These are phyloP conservation scores for Candida freyschussii DNA, from an alignment of 1,139 yeast genomes.

Conservation along the genomic window DNA sequence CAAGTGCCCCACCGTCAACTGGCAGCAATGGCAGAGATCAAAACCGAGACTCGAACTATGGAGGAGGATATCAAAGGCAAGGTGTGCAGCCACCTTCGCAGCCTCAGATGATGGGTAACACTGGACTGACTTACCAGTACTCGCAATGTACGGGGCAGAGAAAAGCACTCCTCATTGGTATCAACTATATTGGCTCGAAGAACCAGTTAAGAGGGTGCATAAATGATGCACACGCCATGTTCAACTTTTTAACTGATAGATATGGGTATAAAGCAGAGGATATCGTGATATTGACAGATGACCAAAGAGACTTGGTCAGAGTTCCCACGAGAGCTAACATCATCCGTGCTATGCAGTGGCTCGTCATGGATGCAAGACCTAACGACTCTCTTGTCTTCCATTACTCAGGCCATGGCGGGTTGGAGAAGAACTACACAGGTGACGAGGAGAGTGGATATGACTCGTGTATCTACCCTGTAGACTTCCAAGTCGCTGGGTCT, in stretches of 20 bases:
- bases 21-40: background rate
- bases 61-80: conserved; percentile 4
- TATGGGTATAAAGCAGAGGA: conserved; percentile 72
- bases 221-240: conserved; percentile 71
- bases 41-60: background rate
- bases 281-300: conserved; percentile 84
- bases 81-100: conserved; percentile 28
- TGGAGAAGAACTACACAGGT: conserved; percentile 72
- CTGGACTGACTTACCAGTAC: conserved; percentile 47
- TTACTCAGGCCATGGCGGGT: conserved; percentile 93
- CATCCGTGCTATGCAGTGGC: conserved; percentile 87
- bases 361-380: conserved; percentile 75
- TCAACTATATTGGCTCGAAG: conserved; percentile 72
- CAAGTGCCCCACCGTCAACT: conserved; percentile 1
- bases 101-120: conserved; percentile 32
- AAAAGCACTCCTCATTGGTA: conserved; percentile 83
- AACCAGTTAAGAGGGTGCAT: conserved; percentile 81
- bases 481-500: conserved; percentile 69
- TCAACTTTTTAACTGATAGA: conserved; percentile 45
- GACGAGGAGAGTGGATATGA: conserved; percentile 91
- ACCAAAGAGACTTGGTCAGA: conserved; percentile 54
- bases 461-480: conserved; percentile 89
- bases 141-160: conserved; percentile 72
- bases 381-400: conserved; percentile 83
- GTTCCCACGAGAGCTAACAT: conserved; percentile 79